Conservation (phyloP, 805 yeast species). For the Metschnikowia borealis region DNA sequence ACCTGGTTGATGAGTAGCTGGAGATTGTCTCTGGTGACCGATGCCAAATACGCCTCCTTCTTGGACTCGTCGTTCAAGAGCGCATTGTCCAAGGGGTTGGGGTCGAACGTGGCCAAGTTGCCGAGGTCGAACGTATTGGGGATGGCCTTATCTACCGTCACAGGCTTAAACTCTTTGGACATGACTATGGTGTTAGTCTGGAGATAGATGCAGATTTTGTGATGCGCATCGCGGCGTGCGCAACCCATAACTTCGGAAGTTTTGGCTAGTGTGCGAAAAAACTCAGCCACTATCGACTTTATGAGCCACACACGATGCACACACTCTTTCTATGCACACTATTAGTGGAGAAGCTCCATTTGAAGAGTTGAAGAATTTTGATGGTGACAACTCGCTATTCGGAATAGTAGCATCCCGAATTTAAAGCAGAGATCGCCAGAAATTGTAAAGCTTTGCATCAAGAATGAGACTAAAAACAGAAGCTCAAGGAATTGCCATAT, state of each 20-base stretch:
- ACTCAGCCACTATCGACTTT: no score
- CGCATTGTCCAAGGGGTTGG: constrained; percentile 73
- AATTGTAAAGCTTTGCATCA: no score
- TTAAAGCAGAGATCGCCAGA: no score
- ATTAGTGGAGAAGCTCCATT: no score
- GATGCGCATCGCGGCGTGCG: constrained; percentile 19
- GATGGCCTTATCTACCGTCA: constrained; percentile 85
- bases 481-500: no score
- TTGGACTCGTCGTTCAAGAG: constrained; percentile 51
- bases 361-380: no score
- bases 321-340: no score
- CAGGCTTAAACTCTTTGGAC: constrained; percentile 50
- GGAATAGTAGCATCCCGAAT: no score
- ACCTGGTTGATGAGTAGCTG: constrained; percentile 90
- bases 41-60: constrained; percentile 60
- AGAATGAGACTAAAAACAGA: no score
- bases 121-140: constrained; percentile 91
- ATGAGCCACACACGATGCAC: no score
- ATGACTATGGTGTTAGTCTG: constrained; percentile 6
- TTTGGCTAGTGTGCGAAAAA: no score
- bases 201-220: not conserved
- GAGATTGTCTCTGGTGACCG: constrained; percentile 82
- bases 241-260: not conserved
- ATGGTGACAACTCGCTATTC: no score
- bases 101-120: constrained; percentile 82